These are phyloP conservation scores for Plectosphaerella plurivora DNA, from an alignment of 2,329 filamentous ascomycete species.

Conservation along the genomic window DNA sequence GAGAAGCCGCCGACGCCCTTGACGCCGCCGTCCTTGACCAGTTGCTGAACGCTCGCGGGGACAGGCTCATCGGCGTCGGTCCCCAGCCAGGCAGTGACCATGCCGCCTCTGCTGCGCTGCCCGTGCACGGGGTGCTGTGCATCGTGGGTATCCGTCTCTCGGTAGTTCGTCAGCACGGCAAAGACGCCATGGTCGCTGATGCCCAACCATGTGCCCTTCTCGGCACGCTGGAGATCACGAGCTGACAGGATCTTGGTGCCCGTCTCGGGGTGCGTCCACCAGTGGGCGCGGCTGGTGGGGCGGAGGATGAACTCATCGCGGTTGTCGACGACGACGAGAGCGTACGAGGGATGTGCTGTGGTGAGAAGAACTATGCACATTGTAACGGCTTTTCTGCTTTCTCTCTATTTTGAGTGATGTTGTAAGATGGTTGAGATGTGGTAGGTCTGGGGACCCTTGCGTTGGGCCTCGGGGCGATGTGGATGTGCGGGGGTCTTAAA, in stretches of 20 bases:
- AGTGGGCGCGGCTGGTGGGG: conserved; percentile 59
- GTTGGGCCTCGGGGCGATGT: not conserved
- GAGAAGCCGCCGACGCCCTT: conserved; percentile 63
- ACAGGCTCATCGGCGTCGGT: conserved; percentile 42
- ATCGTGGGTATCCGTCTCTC: conserved; percentile 48
- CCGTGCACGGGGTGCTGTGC: conserved; percentile 48
- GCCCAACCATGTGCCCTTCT: conserved; percentile 64
- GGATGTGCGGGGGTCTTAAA: not conserved
- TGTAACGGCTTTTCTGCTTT: conserved; percentile 6
- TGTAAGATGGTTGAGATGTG: not conserved
- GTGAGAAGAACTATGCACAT: conserved; percentile 80
- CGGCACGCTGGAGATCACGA: conserved; percentile 56
- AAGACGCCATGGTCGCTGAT: conserved; percentile 56
- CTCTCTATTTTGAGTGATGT: not conserved
- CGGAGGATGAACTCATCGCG: conserved; percentile 68
- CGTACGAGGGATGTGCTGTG: conserved; percentile 70
- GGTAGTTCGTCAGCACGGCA: conserved; percentile 64
- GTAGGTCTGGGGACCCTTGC: too few relatives aligned
- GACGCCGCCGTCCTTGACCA: conserved; percentile 49
- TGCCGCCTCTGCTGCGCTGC: conserved; percentile 54
- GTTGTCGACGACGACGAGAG: conserved; percentile 72
- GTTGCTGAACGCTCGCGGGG: conserved; percentile 43
- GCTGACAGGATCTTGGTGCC: conserved; percentile 50
- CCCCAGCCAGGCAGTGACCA: conserved; percentile 60
- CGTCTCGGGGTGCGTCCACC: conserved; percentile 49